phyloP scores from a whole-genome alignment of 2,329 filamentous ascomycete genomes.

The Calonectria crousiana region DNA sequence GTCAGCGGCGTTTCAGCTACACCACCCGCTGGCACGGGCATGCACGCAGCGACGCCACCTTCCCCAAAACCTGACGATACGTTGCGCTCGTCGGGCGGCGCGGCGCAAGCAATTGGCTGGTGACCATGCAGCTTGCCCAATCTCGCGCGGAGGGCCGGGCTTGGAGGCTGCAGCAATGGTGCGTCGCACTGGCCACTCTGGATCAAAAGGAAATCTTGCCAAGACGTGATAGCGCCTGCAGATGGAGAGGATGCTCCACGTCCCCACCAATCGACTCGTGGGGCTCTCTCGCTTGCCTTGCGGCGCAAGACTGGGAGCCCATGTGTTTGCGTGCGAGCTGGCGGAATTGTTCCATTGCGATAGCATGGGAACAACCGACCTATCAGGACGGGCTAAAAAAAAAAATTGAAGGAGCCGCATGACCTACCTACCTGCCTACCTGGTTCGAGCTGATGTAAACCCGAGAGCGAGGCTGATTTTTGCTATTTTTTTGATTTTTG shows the following conservation, averaged over 20 bases:
- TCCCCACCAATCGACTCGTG: neutral
- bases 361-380: neutral
- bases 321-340: neutral
- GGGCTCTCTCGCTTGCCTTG: neutral
- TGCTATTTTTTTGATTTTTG: neutral
- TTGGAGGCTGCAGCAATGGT: neutral
- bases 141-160: neutral
- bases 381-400: neutral
- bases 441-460: neutral
- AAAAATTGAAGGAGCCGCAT: neutral
- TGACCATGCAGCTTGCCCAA: neutral
- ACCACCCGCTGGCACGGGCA: neutral
- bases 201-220: conserved; percentile 5
- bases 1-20: neutral
- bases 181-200: neutral
- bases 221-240: neutral
- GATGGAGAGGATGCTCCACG: neutral
- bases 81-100: neutral
- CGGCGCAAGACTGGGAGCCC: neutral
- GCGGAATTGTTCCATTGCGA: neutral
- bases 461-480: neutral
- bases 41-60: neutral
- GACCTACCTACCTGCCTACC: too few relatives aligned
- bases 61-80: neutral
- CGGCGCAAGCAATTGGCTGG: neutral